phyloP scores from a whole-genome alignment of 257 asterid genomes.

The Forsythia viridissima region DNA sequence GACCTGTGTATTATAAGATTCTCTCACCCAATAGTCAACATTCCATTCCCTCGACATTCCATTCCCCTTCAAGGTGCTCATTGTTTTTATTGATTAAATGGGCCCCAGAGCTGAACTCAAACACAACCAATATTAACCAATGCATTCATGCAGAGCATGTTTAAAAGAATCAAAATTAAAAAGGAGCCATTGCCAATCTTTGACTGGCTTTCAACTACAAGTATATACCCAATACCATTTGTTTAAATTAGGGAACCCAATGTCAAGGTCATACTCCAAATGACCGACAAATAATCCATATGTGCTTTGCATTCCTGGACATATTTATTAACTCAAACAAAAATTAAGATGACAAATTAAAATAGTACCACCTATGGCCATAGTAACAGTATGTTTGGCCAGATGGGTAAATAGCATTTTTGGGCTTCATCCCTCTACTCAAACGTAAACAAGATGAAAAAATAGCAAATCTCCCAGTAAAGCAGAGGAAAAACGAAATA shows the following conservation, averaged over 20 bases:
- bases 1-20: not conserved
- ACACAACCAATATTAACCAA: not conserved
- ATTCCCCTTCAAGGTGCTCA: no score
- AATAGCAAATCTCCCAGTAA: conserved; percentile 1
- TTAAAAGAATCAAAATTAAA: not conserved
- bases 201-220: not conserved
- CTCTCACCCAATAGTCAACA: not conserved
- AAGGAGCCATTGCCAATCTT: not conserved
- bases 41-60: not conserved
- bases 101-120: not conserved
- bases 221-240: not conserved
- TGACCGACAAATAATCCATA: not conserved
- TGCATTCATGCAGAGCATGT: not conserved
- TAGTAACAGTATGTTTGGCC: not conserved
- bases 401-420: not conserved
- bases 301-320: not conserved
- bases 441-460: not conserved
- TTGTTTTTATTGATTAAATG: no score
- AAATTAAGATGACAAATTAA: not conserved
- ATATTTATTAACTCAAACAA: conserved; percentile 1
- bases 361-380: not conserved
- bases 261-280: not conserved
- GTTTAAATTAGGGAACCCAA: not conserved
- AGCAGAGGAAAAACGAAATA: not conserved
- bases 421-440: not conserved